A percentile compares a stretch with the other conserved stretches of the same genome.
These are phyloP conservation scores for Chalara sp. DNA, from an alignment of 2,329 filamentous ascomycete species.

Conservation along the genomic window DNA sequence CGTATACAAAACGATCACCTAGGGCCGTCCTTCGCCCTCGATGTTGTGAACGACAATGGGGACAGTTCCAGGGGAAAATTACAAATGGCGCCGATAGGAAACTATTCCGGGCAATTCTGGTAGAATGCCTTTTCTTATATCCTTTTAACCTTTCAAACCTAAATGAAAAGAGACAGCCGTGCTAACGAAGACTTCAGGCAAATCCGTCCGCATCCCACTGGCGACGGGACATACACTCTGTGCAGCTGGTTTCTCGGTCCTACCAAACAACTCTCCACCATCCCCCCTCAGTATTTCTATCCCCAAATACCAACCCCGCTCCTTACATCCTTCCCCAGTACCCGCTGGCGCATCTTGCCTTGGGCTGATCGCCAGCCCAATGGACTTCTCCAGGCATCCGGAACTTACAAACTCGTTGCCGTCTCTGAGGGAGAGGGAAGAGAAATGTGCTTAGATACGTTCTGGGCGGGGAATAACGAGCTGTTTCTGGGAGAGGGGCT, in stretches of 20 bases:
- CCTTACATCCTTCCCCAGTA: too few species aligned
- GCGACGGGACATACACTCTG: neutral
- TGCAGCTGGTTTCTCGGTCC: neutral
- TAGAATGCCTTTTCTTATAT: neutral
- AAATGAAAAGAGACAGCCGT: too few species aligned
- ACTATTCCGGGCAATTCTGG: neutral
- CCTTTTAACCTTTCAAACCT: too few species aligned
- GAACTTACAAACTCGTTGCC: too few species aligned
- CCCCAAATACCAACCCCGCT: too few species aligned
- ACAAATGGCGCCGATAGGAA: neutral
- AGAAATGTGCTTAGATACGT: neutral
- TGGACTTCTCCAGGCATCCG: too few species aligned
- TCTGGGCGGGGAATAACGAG: neutral
- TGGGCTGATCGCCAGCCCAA: neutral
- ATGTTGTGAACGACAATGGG: neutral
- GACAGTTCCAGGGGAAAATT: neutral
- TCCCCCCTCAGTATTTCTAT: too few species aligned
- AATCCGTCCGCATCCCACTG: neutral
- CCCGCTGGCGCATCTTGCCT: neutral
- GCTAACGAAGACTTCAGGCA: neutral
- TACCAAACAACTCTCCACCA: neutral
- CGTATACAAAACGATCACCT: neutral
- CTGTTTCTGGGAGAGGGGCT: neutral
- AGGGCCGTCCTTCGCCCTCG: neutral
- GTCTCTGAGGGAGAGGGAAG: neutral